These are phyloP conservation scores for Boletellus sp. DNA, from an alignment of 768 basidiomycete species.

Conservation along the genomic window DNA sequence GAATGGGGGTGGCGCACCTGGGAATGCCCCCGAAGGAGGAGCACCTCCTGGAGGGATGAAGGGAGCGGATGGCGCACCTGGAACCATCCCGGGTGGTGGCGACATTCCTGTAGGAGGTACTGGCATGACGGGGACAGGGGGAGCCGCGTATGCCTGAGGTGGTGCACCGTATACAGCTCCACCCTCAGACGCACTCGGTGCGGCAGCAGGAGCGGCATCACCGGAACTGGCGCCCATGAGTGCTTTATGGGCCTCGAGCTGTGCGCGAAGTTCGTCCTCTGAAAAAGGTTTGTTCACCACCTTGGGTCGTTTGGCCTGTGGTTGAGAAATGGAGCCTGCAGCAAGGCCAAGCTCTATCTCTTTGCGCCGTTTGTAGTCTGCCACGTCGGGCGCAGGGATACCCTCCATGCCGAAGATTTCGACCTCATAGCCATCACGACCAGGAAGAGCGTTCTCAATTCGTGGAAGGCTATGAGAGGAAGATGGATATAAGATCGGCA, in stretches of 20 bases:
- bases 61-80: slow-evolving; percentile 44
- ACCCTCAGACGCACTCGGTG: slow-evolving; percentile 37
- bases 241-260: slow-evolving; percentile 85
- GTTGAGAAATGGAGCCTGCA: slow-evolving; percentile 77
- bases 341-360: slow-evolving; percentile 89
- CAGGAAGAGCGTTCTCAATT: slow-evolving; percentile 94
- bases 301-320: slow-evolving; percentile 77
- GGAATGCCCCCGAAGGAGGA: slow-evolving; percentile 38
- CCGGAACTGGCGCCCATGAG: slow-evolving; percentile 70
- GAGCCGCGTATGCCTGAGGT: slow-evolving; percentile 61
- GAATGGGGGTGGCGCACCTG: slow-evolving; percentile 36
- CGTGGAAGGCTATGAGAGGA: slow-evolving; percentile 58
- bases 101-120: slow-evolving; percentile 29
- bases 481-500: slow-evolving; percentile 10
- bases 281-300: slow-evolving; percentile 72
- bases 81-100: slow-evolving; percentile 38
- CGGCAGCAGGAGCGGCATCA: slow-evolving; percentile 29
- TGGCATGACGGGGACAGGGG: slow-evolving; percentile 34
- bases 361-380: slow-evolving; percentile 93
- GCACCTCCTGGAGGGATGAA: slow-evolving; percentile 35
- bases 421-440: slow-evolving; percentile 95
- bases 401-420: slow-evolving; percentile 99
- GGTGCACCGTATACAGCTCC: slow-evolving; percentile 70
- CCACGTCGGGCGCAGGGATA: slow-evolving; percentile 89
- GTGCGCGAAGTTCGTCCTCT: slow-evolving; percentile 80